Evolutionary conservation across 257 asterid genomes (phyloP), one percentile per base, ranked within the genome.

Genomic region (Rehmannia glutinosa): DNA sequence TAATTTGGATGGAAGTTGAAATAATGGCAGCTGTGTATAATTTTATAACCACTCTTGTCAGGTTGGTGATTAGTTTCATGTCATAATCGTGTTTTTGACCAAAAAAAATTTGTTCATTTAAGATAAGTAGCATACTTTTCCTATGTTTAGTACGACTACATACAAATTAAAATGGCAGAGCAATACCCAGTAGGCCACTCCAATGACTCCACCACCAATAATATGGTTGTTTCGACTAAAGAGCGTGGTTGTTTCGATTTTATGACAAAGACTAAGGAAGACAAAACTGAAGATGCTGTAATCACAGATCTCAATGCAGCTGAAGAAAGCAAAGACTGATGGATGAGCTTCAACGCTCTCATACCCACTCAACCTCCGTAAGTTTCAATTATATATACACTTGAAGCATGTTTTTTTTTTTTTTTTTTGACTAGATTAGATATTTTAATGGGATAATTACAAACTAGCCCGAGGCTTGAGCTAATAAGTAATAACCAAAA

Each of bases 151-250:
- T n/a, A 35, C 2, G 8, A 0, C 2, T 46, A 13, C 15, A n/a
- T n/a, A n/a, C n/a, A n/a, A n/a, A n/a, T n/a, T n/a, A 16, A 20
- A 62, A 78, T 78, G 81, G 84, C 82, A 11, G 78, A 76, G 38
- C 75, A 68, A 16, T 21, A 62, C 60, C 36, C 76, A 38, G 64
- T 42, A 24, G 69, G 66, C 38, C 77, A 53, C 8, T 49, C 46
- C 8, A 21, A 52, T n/a, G 64, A 63, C 80, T 60, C 16, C 30
- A 17, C 49, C 17, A 45, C 23, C 12, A 25, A n/a, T n/a, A n/a
- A n/a, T n/a, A n/a, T n/a, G n/a, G n/a, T n/a, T n/a, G n/a, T n/a
- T n/a, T n/a, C n/a, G 58, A 30, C 63, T 28, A 63, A 38, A 20
- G 77, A 71, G 32, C 63, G 27, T 15, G 69, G 78, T 23, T 61